Evolutionary conservation across 106 monocot genomes (phyloP).

Genomic region (Dioscorea zingiberensis): DNA sequence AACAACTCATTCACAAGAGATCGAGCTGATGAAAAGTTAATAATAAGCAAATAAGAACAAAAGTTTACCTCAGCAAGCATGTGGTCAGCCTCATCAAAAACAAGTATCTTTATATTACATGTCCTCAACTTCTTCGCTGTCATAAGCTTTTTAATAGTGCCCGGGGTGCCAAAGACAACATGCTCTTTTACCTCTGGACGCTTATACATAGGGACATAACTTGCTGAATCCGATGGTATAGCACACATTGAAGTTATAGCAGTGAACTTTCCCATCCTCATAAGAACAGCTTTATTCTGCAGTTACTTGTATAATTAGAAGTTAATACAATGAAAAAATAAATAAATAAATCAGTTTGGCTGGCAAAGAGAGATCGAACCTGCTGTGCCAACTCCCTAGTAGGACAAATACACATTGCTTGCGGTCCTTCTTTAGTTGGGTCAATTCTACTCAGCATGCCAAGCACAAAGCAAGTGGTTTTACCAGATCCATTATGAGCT

Average conservation of each 20-base stretch:
- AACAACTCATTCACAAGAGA: too few species aligned
- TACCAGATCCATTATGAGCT: too few species aligned
- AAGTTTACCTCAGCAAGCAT: constrained; percentile 78
- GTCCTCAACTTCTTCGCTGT: constrained; percentile 57
- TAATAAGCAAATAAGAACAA: neutral
- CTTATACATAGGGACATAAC: constrained; percentile 51
- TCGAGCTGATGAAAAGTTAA: neutral
- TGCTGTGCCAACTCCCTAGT: constrained; percentile 82
- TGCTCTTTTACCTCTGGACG: constrained; percentile 76
- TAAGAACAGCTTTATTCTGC: constrained; percentile 78
- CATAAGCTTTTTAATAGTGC: constrained; percentile 88
- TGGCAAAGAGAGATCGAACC: constrained; percentile 17
- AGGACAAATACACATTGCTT: constrained; percentile 92
- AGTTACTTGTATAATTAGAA: neutral
- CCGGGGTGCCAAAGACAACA: constrained; percentile 91
- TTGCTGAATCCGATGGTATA: constrained; percentile 56
- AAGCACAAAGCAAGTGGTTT: too few species aligned
- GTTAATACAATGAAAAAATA: neutral
- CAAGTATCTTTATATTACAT: constrained; percentile 73
- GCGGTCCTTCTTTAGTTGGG: constrained; percentile 51
- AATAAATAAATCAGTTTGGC: neutral
- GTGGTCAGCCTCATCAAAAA: constrained; percentile 96
- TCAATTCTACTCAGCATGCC: too few species aligned
- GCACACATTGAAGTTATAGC: constrained; percentile 80
- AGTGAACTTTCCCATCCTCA: constrained; percentile 85